Conservation (phyloP, 202 grass and related monocot species). For the Saccharum hybrid region DNA sequence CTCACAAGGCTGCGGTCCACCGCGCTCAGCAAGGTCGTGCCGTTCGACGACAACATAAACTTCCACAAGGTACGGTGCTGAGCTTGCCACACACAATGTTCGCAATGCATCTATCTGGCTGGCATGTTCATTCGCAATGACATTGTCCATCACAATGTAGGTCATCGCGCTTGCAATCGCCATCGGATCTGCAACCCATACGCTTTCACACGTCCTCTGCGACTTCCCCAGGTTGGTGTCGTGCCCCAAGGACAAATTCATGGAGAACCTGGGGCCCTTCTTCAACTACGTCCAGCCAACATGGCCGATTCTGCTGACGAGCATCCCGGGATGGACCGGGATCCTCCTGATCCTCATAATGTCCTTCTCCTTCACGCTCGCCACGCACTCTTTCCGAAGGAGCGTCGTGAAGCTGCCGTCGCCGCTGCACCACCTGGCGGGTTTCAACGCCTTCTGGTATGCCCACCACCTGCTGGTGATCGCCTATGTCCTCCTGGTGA, state of each 20-base stretch:
- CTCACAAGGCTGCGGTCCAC: constrained; percentile 82
- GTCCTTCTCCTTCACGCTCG: constrained; percentile 93
- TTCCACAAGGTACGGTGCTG: constrained; percentile 79
- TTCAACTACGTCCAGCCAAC: constrained; percentile 75
- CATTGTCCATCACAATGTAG: constrained; percentile 27
- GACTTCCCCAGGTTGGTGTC: constrained; percentile 83
- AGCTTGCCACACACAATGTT: not conserved
- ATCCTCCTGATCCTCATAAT: constrained; percentile 86
- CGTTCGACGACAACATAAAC: constrained; percentile 98
- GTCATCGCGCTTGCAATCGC: constrained; percentile 66
- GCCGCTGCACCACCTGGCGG: constrained; percentile 75
- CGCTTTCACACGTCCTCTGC: constrained; percentile 67
- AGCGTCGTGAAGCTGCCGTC: constrained; percentile 86
- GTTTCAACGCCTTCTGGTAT: constrained; percentile 99
- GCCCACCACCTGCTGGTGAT: constrained; percentile 88
- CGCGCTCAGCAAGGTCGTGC: constrained; percentile 56
- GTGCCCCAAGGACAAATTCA: constrained; percentile 68
- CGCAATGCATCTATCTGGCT: not conserved
- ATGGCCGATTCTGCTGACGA: constrained; percentile 50
- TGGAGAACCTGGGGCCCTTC: constrained; percentile 59
- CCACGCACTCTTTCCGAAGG: constrained; percentile 87
- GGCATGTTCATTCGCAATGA: not conserved
- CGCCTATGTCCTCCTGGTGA: constrained; percentile 74
- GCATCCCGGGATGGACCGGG: constrained; percentile 80
- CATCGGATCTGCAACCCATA: constrained; percentile 66